A percentile compares a stretch with the other conserved stretches of the same genome.
Evolutionary conservation across 2,329 filamentous ascomycete species (phyloP).

Genomic region (Ilyonectria sp.): DNA sequence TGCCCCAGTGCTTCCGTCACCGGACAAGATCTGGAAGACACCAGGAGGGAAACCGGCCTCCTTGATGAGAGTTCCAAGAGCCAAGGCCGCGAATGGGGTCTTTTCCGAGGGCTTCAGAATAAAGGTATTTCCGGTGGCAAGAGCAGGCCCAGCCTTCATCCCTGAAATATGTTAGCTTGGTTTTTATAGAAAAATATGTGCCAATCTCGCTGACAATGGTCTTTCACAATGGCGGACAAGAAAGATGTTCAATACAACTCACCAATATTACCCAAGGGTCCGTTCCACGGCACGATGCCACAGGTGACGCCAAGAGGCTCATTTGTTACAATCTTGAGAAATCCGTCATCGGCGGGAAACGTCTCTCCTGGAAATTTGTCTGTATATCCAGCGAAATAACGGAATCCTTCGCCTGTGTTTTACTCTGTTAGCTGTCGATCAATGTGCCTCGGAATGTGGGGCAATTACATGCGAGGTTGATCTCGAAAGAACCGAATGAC

Average conservation of each 20-base stretch:
- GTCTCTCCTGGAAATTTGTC: slow-evolving; percentile 45
- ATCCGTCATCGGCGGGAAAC: slow-evolving; percentile 44
- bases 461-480: slow-evolving; percentile 44
- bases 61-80: slow-evolving; percentile 54
- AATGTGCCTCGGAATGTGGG: not conserved
- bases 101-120: slow-evolving; percentile 63
- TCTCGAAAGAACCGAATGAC: slow-evolving; percentile 61
- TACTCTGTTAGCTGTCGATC: not conserved
- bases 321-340: slow-evolving; percentile 36
- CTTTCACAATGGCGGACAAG: too few relatives aligned
- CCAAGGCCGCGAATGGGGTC: slow-evolving; percentile 52
- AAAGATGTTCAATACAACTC: slow-evolving; percentile 9
- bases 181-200: not conserved
- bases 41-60: slow-evolving; percentile 62
- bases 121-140: slow-evolving; percentile 61
- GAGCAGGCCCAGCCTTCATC: slow-evolving; percentile 58
- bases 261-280: slow-evolving; percentile 54
- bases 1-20: slow-evolving; percentile 34
- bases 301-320: slow-evolving; percentile 50
- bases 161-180: slow-evolving; percentile 18
- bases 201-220: not conserved
- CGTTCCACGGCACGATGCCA: slow-evolving; percentile 57
- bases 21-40: slow-evolving; percentile 57
- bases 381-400: slow-evolving; percentile 45
- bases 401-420: slow-evolving; percentile 54